Percentiles rank a stretch among this genome's conserved stretches.
These are phyloP conservation scores for Cucurbita ficifolia DNA, from an alignment of 306 rosid genomes.

Conservation along the genomic window DNA sequence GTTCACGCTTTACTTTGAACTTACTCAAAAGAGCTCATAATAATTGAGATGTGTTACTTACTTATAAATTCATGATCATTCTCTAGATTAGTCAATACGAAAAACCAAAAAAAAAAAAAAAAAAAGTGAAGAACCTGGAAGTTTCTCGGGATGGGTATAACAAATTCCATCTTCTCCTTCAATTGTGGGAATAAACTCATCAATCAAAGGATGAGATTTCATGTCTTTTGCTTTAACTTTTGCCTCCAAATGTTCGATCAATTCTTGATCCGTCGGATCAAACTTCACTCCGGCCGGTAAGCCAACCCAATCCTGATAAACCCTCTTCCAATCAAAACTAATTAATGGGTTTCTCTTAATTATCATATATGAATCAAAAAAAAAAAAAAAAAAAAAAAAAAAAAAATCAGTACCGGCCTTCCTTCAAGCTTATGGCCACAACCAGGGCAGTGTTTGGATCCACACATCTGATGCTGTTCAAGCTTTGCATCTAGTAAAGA, in stretches of 20 bases:
- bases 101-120: no score
- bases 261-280: conserved; percentile 98
- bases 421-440: conserved; percentile 84
- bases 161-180: conserved; percentile 99
- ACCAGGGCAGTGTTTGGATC: conserved; percentile 94
- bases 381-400: not conserved
- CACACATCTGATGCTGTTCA: conserved; percentile 89
- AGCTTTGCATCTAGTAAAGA: conserved; percentile 80
- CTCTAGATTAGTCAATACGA: no score
- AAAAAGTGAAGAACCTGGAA: conserved; percentile 42
- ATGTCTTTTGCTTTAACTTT: conserved; percentile 67
- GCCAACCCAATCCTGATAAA: conserved; percentile 82
- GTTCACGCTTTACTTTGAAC: no score
- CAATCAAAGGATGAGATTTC: conserved; percentile 94
- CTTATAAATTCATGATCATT: no score
- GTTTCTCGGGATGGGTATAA: conserved; percentile 98
- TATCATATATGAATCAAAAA: not conserved
- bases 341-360: not conserved
- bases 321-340: not conserved
- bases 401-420: conserved; percentile 47
- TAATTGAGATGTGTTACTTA: no score
- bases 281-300: conserved; percentile 98
- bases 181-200: conserved; percentile 91
- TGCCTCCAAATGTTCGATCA: conserved; percentile 94
- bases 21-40: no score